phyloP scores from a whole-genome alignment of 129 eudicot genomes.

The Artemisia annua region DNA sequence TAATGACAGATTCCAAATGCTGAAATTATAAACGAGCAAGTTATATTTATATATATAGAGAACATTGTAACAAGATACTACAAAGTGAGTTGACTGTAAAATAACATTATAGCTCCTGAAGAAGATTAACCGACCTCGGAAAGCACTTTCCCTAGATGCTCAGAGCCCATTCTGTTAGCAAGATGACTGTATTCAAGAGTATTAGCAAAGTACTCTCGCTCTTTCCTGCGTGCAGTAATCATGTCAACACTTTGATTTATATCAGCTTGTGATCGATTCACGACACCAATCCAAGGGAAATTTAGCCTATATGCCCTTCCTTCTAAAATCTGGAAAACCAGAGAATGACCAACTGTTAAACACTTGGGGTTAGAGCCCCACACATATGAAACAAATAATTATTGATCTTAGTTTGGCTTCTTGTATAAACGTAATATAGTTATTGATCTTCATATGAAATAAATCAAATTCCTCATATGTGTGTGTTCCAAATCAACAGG shows the following conservation, averaged over 20 bases:
- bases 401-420: too few relatives aligned
- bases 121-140: slow-evolving; percentile 51
- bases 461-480: not conserved
- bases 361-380: too few relatives aligned
- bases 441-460: not conserved
- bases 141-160: slow-evolving; percentile 82
- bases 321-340: slow-evolving; percentile 65
- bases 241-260: slow-evolving; percentile 78
- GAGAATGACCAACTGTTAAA: not conserved
- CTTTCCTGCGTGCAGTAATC: slow-evolving; percentile 88
- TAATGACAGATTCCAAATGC: slow-evolving; percentile 92
- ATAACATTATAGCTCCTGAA: not conserved
- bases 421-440: too few relatives aligned
- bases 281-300: slow-evolving; percentile 97
- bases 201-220: slow-evolving; percentile 69
- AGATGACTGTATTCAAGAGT: slow-evolving; percentile 78
- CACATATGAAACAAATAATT: too few relatives aligned
- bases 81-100: not conserved
- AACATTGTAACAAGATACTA: not conserved
- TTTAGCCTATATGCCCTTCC: slow-evolving; percentile 82
- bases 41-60: slow-evolving; percentile 5
- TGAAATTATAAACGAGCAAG: slow-evolving; percentile 35
- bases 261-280: slow-evolving; percentile 95
- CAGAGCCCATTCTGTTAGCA: slow-evolving; percentile 90
- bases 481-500: not conserved